Base-by-base conservation (phyloP, 2,329 filamentous ascomycete genomes). In the Trichoderma semiorbis region DNA sequence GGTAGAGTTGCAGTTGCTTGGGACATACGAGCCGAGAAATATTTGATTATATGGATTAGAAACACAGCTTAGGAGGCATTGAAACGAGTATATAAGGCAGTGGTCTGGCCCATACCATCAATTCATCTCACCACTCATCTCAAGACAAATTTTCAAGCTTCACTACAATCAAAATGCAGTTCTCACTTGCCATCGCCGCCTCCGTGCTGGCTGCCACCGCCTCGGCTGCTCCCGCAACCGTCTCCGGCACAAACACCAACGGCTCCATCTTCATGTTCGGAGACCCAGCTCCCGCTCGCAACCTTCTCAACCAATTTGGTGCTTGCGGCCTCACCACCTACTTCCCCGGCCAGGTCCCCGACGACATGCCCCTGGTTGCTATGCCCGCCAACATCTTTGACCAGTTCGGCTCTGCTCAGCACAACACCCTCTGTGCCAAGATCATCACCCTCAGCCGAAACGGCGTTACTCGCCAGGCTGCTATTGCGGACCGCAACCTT, bases 291-390 rank as follows among this genome's bases (percentile, higher is more conserved):
- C 30, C 36, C 18, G 55, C 60, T 50, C 69, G 69, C 43, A 32
- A 66, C n/a, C 10, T 58, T 10, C 47, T 73, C 53, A 63, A 57
- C 53, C 7, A 32, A 2, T 43, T 5, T 30, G 72, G 72, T 28
- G 53, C 72, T n/a, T 73, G 72, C 26, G 72, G 72, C 14, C 61
- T 73, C 39, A 73, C 62, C 72, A 73, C 72, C 69, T 73, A 71
- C 43, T 73, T 71, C 55, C 5, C 14, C 28, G 28, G 30, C 57
- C 18, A 43, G n/a, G 67, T 69, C 39, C 36, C 47, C 30, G 28
- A 39, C 21, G 32, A 4, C 61, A 64, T 68, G 10, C 69, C 72
- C 21, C 43, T 73, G 10, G 43, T 73, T 34, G 72, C 72, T 32
- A 68, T 73, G 53, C 69, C 72, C 34, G 50, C 61, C 55, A 11